A percentile compares a stretch with the other conserved stretches of the same genome.
Evolutionary conservation across 2,329 filamentous ascomycete species (phyloP).

Genomic region (Colletotrichum falcatum): DNA sequence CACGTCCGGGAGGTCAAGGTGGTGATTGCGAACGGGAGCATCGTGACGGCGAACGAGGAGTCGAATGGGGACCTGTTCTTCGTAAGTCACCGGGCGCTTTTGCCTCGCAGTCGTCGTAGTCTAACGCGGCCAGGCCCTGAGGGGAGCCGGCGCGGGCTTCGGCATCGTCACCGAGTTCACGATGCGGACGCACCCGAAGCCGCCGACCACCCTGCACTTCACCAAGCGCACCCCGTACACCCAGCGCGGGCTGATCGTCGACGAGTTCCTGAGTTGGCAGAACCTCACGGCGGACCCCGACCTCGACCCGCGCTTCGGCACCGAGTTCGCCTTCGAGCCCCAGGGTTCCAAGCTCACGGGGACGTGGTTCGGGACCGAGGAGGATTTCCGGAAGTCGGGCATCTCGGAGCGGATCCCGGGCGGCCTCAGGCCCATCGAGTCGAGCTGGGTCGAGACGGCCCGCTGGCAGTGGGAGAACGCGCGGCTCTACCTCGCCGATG

Average conservation of each 20-base stretch:
- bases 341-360: not conserved
- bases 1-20: not conserved
- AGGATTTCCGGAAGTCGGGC: not conserved
- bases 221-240: not conserved
- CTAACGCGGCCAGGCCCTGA: not conserved
- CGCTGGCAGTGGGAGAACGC: not conserved
- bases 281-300: not conserved
- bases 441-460: not conserved
- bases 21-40: not conserved
- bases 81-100: not conserved
- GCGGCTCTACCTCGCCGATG: not conserved
- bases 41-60: not conserved
- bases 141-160: not conserved
- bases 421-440: not conserved
- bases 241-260: not conserved
- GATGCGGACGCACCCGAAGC: not conserved
- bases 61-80: not conserved
- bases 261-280: not conserved
- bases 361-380: not conserved
- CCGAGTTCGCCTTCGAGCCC: not conserved
- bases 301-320: not conserved
- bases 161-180: not conserved
- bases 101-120: fast-evolving
- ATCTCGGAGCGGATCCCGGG: not conserved
- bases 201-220: not conserved